These are phyloP conservation scores for Cladosporium sp. DNA, from an alignment of 2,329 filamentous ascomycete genomes.

Conservation along the genomic window DNA sequence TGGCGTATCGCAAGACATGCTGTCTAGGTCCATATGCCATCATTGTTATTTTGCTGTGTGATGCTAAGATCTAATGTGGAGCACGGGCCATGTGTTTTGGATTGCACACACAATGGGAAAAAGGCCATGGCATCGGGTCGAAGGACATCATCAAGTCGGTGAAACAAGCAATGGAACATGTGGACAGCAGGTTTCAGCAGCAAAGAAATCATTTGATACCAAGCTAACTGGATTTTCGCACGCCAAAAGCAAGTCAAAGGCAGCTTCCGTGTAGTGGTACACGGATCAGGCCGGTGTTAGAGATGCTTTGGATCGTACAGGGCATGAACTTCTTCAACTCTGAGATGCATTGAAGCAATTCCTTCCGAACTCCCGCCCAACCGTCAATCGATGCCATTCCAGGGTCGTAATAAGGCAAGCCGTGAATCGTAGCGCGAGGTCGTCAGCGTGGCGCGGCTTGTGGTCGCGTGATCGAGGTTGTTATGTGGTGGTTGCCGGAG, in stretches of 20 bases:
- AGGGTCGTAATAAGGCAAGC: slow-evolving; percentile 9
- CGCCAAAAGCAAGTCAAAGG: slow-evolving; percentile 13
- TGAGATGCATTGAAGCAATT: slow-evolving; percentile 12
- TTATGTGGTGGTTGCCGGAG: slow-evolving; percentile 20
- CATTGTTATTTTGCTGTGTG: neutral
- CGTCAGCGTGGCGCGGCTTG: slow-evolving; percentile 25
- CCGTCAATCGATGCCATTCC: slow-evolving; percentile 6
- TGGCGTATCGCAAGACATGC: no score
- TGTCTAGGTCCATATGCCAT: no score
- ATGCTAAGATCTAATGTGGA: neutral
- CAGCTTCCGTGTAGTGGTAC: slow-evolving; percentile 6
- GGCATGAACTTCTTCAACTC: slow-evolving; percentile 12
- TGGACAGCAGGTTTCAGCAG: slow-evolving; percentile 4
- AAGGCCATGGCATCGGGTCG: neutral
- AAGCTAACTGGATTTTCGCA: slow-evolving; percentile 9
- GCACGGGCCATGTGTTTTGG: neutral
- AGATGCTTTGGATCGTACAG: slow-evolving; percentile 4
- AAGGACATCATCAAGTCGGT: neutral
- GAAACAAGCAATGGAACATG: neutral
- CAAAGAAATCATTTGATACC: slow-evolving; percentile 10
- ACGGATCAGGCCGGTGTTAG: slow-evolving; percentile 13
- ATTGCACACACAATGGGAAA: neutral
- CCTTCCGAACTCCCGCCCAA: slow-evolving; percentile 9
- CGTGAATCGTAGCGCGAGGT: slow-evolving; percentile 29
- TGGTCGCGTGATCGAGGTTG: slow-evolving; percentile 25